Percentiles rank a stretch among this genome's conserved stretches.
Conservation (phyloP, 176 grass and related monocot species). For the Oryza officinalis region DNA sequence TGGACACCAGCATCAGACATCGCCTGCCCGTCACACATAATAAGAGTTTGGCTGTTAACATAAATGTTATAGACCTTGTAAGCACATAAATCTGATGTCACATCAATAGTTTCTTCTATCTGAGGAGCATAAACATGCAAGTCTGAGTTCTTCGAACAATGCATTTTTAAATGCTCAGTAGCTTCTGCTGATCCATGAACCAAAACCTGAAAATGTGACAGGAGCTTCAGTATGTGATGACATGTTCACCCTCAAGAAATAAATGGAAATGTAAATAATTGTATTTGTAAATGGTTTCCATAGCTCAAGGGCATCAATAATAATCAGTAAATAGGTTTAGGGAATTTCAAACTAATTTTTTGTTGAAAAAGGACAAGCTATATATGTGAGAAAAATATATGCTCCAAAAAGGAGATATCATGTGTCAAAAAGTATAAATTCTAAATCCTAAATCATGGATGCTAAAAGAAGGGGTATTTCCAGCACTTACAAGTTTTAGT, state of each 20-base stretch:
- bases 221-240: conserved; percentile 5
- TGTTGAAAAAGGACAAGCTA: conserved; percentile 18
- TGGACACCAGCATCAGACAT: conserved; percentile 12
- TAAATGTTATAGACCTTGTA: conserved; percentile 66
- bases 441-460: conserved; percentile 20
- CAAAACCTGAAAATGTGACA: conserved; percentile 59
- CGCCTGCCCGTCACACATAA: background rate
- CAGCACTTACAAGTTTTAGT: conserved; percentile 81
- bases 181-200: conserved; percentile 97
- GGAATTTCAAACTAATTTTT: conserved; percentile 1
- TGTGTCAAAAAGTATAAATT: conserved; percentile 36
- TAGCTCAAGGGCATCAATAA: conserved; percentile 1
- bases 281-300: background rate
- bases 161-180: conserved; percentile 96
- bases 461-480: conserved; percentile 14
- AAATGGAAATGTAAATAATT: conserved; percentile 11
- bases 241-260: conserved; percentile 1
- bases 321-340: background rate
- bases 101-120: conserved; percentile 96
- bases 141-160: conserved; percentile 78
- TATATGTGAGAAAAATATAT: background rate
- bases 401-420: background rate
- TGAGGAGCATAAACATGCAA: conserved; percentile 93
- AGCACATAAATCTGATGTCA: conserved; percentile 97
- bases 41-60: conserved; percentile 24